phyloP scores from a whole-genome alignment of 2,329 filamentous ascomycete genomes.

The Diaporthe vaccinii region DNA sequence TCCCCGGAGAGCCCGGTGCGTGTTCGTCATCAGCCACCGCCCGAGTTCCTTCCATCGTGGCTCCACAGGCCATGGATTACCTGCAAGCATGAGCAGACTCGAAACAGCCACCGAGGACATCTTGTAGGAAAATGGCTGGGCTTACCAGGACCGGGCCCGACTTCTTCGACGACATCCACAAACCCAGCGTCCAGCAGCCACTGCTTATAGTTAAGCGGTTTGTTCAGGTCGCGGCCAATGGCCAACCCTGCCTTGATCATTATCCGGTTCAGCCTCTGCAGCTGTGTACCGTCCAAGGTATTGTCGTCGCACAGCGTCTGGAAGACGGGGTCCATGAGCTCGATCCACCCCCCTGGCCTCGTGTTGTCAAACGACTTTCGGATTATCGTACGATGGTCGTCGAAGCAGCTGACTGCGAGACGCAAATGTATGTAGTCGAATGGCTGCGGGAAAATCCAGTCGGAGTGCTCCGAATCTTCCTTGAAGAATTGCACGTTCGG shows the following conservation, averaged over 20 bases:
- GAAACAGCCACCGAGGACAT: background rate
- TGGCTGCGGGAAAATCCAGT: background rate
- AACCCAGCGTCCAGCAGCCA: conserved; percentile 49
- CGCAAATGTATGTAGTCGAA: conserved; percentile 22
- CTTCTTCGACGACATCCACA: conserved; percentile 48
- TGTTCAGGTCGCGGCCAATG: conserved; percentile 41
- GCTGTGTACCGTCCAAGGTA: background rate
- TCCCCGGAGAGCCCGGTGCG: conserved; percentile 47
- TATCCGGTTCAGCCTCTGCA: background rate
- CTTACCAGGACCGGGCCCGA: conserved; percentile 14
- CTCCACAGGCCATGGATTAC: conserved; percentile 50
- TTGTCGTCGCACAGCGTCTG: conserved; percentile 2
- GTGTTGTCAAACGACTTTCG: background rate
- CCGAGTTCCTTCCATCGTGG: conserved; percentile 47
- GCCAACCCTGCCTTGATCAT: conserved; percentile 4
- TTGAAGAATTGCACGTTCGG: conserved; percentile 25
- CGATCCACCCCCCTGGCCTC: conserved; percentile 9
- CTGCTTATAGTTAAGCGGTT: conserved; percentile 44
- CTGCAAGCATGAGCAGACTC: conserved; percentile 28
- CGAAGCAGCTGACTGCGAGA: conserved; percentile 13
- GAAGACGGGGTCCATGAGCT: conserved; percentile 21
- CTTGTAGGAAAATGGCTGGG: no score
- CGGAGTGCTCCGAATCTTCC: conserved; percentile 22
- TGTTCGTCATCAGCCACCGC: conserved; percentile 48
- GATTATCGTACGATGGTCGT: conserved; percentile 15